These are phyloP conservation scores for Botrytis cinerea DNA, from an alignment of 2,329 filamentous ascomycete genomes.

Conservation along the genomic window DNA sequence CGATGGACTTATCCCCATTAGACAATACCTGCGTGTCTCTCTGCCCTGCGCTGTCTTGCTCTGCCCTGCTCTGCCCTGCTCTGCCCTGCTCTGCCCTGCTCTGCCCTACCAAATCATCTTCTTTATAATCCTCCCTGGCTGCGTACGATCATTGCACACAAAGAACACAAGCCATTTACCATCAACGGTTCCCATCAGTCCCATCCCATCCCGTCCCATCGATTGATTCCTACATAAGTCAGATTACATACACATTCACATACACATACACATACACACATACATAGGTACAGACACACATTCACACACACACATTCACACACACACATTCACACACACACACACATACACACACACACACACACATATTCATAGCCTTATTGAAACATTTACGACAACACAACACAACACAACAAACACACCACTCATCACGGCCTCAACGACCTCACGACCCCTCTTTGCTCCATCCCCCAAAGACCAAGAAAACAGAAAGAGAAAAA, in stretches of 20 bases:
- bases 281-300: neutral
- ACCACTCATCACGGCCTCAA: neutral
- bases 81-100: neutral
- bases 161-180: neutral
- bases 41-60: neutral
- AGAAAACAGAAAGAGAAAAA: neutral
- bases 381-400: neutral
- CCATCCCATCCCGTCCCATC: neutral
- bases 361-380: neutral
- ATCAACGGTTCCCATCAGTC: neutral
- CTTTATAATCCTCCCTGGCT: neutral
- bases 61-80: neutral
- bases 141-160: neutral
- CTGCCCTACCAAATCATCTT: neutral
- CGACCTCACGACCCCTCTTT: neutral
- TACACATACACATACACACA: neutral
- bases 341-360: no score
- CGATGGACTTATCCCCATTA: neutral
- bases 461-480: neutral
- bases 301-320: neutral
- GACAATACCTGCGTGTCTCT: neutral
- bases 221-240: neutral
- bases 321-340: no score
- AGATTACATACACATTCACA: neutral
- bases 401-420: conserved; percentile 15